Conservation (phyloP, 345 rosid genomes). For the Kandelia obovata region DNA sequence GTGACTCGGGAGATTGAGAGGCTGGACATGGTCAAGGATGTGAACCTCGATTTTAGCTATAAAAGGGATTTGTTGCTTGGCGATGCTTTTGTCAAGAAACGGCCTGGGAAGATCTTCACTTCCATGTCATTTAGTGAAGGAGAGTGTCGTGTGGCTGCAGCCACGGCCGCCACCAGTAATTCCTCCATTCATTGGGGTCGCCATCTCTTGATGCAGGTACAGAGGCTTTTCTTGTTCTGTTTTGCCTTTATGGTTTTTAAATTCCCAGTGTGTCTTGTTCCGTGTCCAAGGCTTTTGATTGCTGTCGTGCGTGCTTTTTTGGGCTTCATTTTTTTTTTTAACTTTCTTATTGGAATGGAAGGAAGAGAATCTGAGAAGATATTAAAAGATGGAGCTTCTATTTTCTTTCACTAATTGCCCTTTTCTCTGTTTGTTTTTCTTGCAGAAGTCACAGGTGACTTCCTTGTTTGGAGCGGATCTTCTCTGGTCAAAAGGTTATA, state of each 20-base stretch:
- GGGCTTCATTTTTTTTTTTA: background rate
- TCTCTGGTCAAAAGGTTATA: slow-evolving; percentile 87
- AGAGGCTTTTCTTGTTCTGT: background rate
- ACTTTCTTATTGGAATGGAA: background rate
- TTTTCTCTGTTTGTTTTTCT: background rate
- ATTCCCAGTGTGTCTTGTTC: background rate
- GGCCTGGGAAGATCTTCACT: slow-evolving; percentile 85
- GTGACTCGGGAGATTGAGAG: slow-evolving; percentile 57
- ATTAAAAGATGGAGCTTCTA: background rate
- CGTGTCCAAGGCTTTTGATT: background rate
- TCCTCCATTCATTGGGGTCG: slow-evolving; percentile 70
- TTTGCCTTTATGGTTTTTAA: background rate
- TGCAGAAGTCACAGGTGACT: slow-evolving; percentile 85
- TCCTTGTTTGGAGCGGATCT: slow-evolving; percentile 91
- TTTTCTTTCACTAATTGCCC: background rate
- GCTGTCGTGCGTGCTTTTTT: background rate
- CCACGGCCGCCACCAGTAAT: slow-evolving; percentile 43
- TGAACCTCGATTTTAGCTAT: slow-evolving; percentile 61
- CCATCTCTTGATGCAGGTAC: slow-evolving; percentile 68
- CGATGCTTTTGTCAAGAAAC: slow-evolving; percentile 51
- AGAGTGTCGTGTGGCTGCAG: slow-evolving; percentile 17
- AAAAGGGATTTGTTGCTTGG: slow-evolving; percentile 61
- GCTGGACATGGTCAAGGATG: slow-evolving; percentile 69
- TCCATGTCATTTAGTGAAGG: slow-evolving; percentile 77
- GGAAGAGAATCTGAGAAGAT: background rate